Percentiles rank a stretch among this genome's conserved stretches.
These are phyloP conservation scores for Centella asiatica DNA, from an alignment of 129 eudicot species.

Conservation along the genomic window DNA sequence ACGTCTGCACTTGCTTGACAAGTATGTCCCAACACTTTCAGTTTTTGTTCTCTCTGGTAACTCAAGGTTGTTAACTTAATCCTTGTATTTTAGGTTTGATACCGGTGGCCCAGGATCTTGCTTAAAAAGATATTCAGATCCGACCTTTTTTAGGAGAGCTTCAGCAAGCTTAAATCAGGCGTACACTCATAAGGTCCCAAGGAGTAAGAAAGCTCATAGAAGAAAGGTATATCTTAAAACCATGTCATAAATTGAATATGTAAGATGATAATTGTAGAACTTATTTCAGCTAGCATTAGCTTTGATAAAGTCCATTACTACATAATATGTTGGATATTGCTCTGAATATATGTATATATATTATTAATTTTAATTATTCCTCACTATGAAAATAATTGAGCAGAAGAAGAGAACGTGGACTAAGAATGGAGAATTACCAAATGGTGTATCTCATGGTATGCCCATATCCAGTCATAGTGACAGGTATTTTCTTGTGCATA, in stretches of 20 bases:
- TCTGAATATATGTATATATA: not conserved
- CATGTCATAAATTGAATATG: not conserved
- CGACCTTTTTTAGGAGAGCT: conserved; percentile 70
- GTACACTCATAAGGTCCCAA: conserved; percentile 25
- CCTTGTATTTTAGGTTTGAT: conserved; percentile 65
- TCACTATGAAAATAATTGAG: not conserved
- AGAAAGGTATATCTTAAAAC: conserved; percentile 37
- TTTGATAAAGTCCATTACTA: not conserved
- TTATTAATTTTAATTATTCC: not conserved
- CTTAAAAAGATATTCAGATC: conserved; percentile 90
- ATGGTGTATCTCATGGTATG: conserved; percentile 24
- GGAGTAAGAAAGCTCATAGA: conserved; percentile 57
- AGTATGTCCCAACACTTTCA: conserved; percentile 31
- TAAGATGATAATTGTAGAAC: too few species aligned
- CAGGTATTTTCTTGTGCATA: conserved; percentile 30
- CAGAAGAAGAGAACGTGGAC: conserved; percentile 52
- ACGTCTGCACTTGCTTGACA: conserved; percentile 80
- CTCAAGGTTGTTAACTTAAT: conserved; percentile 3
- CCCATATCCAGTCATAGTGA: conserved; percentile 31
- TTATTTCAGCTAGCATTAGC: not conserved
- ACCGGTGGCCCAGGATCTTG: conserved; percentile 92
- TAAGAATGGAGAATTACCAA: conserved; percentile 33
- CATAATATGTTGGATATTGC: not conserved
- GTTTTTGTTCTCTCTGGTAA: conserved; percentile 3
- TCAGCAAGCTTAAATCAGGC: conserved; percentile 52